Conservation (phyloP, 176 grass and related monocot species). For the Oryza brachyantha region DNA sequence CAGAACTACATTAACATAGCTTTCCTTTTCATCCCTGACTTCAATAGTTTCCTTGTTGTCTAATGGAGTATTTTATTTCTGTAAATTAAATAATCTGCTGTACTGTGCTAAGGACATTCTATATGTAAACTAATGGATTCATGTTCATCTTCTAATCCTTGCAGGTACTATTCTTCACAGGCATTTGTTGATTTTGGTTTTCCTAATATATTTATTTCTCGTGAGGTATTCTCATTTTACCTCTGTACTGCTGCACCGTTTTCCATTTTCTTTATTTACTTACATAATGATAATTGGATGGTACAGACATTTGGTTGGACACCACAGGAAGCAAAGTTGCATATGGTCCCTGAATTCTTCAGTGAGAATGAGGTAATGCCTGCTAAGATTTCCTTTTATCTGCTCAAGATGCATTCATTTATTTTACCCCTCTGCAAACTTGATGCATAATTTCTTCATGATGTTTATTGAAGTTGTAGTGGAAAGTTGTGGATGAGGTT, state of each 20-base stretch:
- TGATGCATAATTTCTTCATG: constrained; percentile 52
- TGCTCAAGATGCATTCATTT: neutral
- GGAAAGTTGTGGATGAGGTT: constrained; percentile 95
- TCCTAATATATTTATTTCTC: constrained; percentile 96
- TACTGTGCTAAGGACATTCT: neutral
- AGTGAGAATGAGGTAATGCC: constrained; percentile 80
- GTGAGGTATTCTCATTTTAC: constrained; percentile 67
- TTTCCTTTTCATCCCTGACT: neutral
- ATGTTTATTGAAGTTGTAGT: constrained; percentile 97
- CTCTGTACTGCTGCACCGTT: neutral
- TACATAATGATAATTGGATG: constrained; percentile 21
- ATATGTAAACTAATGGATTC: neutral
- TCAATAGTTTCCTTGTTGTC: neutral
- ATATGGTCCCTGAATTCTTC: constrained; percentile 92
- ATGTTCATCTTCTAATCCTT: constrained; percentile 15
- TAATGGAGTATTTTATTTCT: neutral
- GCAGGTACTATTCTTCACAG: constrained; percentile 94
- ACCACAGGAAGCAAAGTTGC: constrained; percentile 78
- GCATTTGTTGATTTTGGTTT: constrained; percentile 91
- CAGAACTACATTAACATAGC: neutral
- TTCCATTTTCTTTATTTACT: neutral
- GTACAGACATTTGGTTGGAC: constrained; percentile 91
- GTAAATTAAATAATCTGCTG: neutral
- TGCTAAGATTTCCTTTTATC: constrained; percentile 22
- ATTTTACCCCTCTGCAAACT: constrained; percentile 3